A percentile compares a stretch with the other conserved stretches of the same genome.
phyloP scores from a whole-genome alignment of 2,329 filamentous ascomycete genomes.

The Aspergillus terreus region DNA sequence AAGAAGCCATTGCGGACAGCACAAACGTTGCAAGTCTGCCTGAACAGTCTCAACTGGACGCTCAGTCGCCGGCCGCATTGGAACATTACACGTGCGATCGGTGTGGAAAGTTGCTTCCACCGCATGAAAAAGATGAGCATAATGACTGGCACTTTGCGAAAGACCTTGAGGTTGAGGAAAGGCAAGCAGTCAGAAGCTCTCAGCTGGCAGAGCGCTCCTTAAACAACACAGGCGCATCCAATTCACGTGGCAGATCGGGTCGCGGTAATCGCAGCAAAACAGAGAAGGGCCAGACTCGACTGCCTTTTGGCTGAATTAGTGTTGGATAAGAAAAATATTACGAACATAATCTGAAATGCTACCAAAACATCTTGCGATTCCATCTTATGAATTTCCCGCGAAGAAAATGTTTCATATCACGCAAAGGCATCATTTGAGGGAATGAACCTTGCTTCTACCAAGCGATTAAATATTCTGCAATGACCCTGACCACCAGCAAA shows the following conservation, averaged over 20 bases:
- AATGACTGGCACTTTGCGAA: conserved; percentile 93
- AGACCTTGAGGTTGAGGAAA: conserved; percentile 69
- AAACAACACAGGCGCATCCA: conserved; percentile 13
- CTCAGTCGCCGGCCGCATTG: neutral
- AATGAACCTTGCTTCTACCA: conserved; percentile 9
- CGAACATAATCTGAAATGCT: neutral
- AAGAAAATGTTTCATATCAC: neutral
- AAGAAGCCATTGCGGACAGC: neutral
- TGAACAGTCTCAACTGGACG: neutral
- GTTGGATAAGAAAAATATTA: neutral
- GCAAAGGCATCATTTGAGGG: neutral
- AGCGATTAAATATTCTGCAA: conserved; percentile 8
- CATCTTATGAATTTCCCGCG: too few relatives aligned
- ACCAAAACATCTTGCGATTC: neutral
- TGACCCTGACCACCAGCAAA: conserved; percentile 14
- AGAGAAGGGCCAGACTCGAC: conserved; percentile 35
- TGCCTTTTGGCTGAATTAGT: conserved; percentile 28
- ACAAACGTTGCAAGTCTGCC: neutral
- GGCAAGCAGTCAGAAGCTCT: conserved; percentile 26
- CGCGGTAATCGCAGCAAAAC: conserved; percentile 26
- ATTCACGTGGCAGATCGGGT: conserved; percentile 21
- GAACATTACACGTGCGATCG: conserved; percentile 55
- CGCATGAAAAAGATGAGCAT: conserved; percentile 66
- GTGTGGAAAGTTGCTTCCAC: conserved; percentile 61
- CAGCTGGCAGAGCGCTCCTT: conserved; percentile 12